Base-by-base conservation (phyloP, 106 monocot species). In the Apostasia ramifera region DNA sequence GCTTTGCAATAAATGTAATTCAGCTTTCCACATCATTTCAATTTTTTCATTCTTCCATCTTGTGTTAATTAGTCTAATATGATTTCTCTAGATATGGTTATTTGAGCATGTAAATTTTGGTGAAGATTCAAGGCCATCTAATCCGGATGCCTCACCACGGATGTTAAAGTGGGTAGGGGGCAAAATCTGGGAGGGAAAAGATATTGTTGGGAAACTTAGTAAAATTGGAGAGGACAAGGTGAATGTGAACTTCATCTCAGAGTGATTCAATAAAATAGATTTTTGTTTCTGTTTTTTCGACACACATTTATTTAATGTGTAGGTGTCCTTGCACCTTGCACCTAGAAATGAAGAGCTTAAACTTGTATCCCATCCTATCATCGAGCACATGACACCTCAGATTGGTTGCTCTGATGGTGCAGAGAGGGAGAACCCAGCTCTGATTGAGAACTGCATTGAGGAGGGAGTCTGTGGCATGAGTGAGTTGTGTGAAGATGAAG, bases 61-160 rank as follows among this genome's bases (percentile, higher is more conserved):
- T 63, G 3, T 12, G n/a, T 2, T 63, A 44, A 1, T 6, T 11
- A 9, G 9, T 13, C 4, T 55, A 14, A 55, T 14, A 59, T 62
- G 44, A 10, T 44, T 12, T 65, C 9, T 65, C 6, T 37, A 65
- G 65, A 48, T 38, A 48, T 65, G 65, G 65, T 48, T 65, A 47
- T 65, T 65, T 65, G 65, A 65, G 65, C 65, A 65, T 65, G 65
- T 65, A 10, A 43, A 65, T 65, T 65, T 65, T 65, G 48, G 65
- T 48, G 65, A 48, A 8, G 65, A 65, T 65, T 47, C 65, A 65
- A n/a, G 26, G 47, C 65, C 65, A 43, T 65, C 48, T 65, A 38
- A 49, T 48, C 65, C 65, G 9, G 62, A 48, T 7, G 48, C 7
- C 47, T 47, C 26, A 37, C 65, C 65, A 7, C 40, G 65, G 12